Base-by-base conservation (phyloP, 495 filamentous ascomycete genomes). In the Penicillium bovifimosum region DNA sequence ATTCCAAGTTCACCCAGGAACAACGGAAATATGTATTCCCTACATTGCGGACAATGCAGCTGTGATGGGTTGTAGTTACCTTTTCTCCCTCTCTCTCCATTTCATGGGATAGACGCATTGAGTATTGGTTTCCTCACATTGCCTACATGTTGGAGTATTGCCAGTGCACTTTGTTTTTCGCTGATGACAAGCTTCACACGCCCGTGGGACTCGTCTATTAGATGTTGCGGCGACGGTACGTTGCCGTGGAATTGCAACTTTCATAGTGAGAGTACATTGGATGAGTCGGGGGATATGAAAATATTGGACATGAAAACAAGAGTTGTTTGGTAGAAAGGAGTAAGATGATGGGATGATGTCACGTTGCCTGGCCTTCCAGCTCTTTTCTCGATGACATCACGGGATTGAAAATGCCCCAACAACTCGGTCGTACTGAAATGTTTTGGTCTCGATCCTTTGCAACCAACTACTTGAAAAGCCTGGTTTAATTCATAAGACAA, bases 111-210 rank as follows among this genome's bases (percentile, higher is more conserved):
- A 84, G 7, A 62, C 50, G 54, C 81, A 84, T 27, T 11, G 27
- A 17, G 74, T 55, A 38, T 65, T 64, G 39, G 77, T 71, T 46
- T 80, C 76, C 50, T 66, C 63, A 52, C 81, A 85, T 59, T 81
- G 76, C 46, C 70, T 66, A 59, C 81, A 85, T 16, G 66, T 50
- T 9, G 81, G 81, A 18, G 67, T 69, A 32, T 73, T 73, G 27
- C 80, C 80, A 53, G 72, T 79, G 61, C 80, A 83, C 61, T 83
- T 84, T 38, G 75, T 79, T 54, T 85, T 85, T 31, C 86, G 72
- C 56, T 83, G 79, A 29, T 83, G 68, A 66, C 86, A 89, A 13
- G 85, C 82, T 76, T 85, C 85, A 58, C 86, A 89, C 9, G 86
- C 86, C 50, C 75, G 63, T 17, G 66, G 67, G 16, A 77, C 74